These are phyloP conservation scores for Chaetomiaceae sp. DNA, from an alignment of 2,329 filamentous ascomycete species.

Conservation along the genomic window DNA sequence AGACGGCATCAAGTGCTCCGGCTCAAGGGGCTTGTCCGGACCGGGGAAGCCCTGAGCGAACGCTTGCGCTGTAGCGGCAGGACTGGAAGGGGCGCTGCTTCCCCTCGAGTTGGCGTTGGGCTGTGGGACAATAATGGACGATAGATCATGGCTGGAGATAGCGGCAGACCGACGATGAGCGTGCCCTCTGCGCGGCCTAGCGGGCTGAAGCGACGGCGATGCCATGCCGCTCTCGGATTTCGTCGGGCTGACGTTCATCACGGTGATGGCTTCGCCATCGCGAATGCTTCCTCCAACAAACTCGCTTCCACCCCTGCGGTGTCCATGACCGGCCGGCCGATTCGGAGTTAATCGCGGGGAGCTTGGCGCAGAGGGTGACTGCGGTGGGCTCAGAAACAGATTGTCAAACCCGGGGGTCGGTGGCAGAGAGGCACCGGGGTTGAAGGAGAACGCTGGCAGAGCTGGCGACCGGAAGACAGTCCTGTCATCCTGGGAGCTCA, in stretches of 20 bases:
- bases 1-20: slow-evolving; percentile 8
- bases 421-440: slow-evolving; percentile 39
- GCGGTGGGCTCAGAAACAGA: slow-evolving; percentile 47
- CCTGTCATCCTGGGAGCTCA: slow-evolving; percentile 28
- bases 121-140: slow-evolving; percentile 56
- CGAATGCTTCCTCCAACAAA: slow-evolving; percentile 71
- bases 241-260: slow-evolving; percentile 64
- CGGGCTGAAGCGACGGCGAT: slow-evolving; percentile 49
- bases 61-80: slow-evolving; percentile 40
- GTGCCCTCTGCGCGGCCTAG: slow-evolving; percentile 58
- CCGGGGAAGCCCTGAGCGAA: slow-evolving; percentile 23
- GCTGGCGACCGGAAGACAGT: slow-evolving; percentile 33
- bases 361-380: slow-evolving; percentile 49
- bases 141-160: slow-evolving; percentile 77
- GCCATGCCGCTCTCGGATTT: slow-evolving; percentile 55
- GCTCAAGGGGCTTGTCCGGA: slow-evolving; percentile 9
- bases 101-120: slow-evolving; percentile 44
- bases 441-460: slow-evolving; percentile 52
- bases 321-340: slow-evolving; percentile 60
- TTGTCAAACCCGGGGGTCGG: slow-evolving; percentile 29
- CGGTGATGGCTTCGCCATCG: slow-evolving; percentile 50
- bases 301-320: slow-evolving; percentile 77
- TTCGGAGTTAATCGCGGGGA: slow-evolving; percentile 45
- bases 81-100: slow-evolving; percentile 60
- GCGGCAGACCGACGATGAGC: slow-evolving; percentile 75